Evolutionary conservation across 148 eudicot genomes (phyloP), one percentile per base, ranked within the genome.

Genomic region (Bassia scoparia): DNA sequence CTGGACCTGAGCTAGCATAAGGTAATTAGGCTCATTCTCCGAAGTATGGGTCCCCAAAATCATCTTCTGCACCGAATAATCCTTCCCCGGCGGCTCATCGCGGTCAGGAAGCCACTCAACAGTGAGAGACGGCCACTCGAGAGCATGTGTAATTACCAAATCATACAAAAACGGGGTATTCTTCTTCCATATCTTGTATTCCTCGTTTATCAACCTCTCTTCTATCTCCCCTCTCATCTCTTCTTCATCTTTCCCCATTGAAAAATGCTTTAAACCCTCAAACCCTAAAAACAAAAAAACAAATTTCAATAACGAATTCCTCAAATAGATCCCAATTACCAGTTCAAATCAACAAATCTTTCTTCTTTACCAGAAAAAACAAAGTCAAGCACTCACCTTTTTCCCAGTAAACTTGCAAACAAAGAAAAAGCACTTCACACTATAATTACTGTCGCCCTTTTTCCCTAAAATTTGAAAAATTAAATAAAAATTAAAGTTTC

Each of bases 61-160:
- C 89, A 93, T 81, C 84, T 93, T 93, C 85, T 93, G 98, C 4
- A 87, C 93, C 10, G 92, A 89, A 72, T 87, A 87, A 76, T 90
- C 96, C 83, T 90, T 90, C 69, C 96, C 98, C 2, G 93, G 85
- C 65, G 90, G 98, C 87, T 93, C 98, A 15, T 86, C 87, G 49
- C 88, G 73, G 62, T 81, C 88, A 21, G 89, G 96, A 16, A 93
- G 90, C 98, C 96, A 93, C 80, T 93, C 96, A 34, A 93, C 98
- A 50, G 98, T 93, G 73, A 93, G 91, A 1, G 98, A 93, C 1
- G 98, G 98, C 98, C 96, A 93, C 56, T 90, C 96, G 10, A 93
- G 90, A 26, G 93, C 96, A 41, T 90, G 96, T 0, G 96, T 90
- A 46, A 90, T 82, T 34, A 90, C 87, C 76, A 93, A 75, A 85